Base-by-base conservation (phyloP, 257 asterid species). In the Forsythia viridissima region DNA sequence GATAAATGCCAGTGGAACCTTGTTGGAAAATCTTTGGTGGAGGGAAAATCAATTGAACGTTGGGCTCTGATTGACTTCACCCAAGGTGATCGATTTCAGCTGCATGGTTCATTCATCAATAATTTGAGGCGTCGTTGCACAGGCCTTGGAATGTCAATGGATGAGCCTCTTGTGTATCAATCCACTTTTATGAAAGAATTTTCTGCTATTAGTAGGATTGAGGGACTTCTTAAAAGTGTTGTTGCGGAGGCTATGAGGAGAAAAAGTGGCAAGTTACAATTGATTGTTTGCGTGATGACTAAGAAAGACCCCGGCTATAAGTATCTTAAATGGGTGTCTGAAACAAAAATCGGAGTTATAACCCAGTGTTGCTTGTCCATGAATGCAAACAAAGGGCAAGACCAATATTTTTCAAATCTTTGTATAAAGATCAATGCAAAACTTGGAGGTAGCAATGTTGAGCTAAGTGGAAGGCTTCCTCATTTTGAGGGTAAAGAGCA, bases 401-500 rank as follows among this genome's bases (percentile, higher is more conserved):
- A 87, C 15, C 86, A 82, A 79, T 91, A 81, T 82, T 82, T 88
- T 11, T 91, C 89, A 8, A 92, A 92, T 41, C 88, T 91, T 18
- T 87, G 90, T 83, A 88, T 88, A 21, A 92, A 89, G 82, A 91
- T 92, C 37, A 92, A 92, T 12, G 94, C 94, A 0, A 92, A 92
- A 83, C 91, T 91, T 57, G 97, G 96, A 9, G 97, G 97, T 40
- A 88, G 92, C 83, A 92, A 91, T 18, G 86, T 84, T 7, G 96
- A 91, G 80, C 94, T 91, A 20, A 78, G 37, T 46, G 88, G 79
- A 40, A 77, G 80, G 66, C 90, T 88, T 76, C 91, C 94, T 44
- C 82, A 84, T 82, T 91, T 88, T 13, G 71, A 46, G n/a, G 80
- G 71, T 46, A 84, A 82, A 52, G 93, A 90, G 66, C 83, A 82